Base-by-base conservation (phyloP, 208 protist species). In the Leishmania braziliensis region DNA sequence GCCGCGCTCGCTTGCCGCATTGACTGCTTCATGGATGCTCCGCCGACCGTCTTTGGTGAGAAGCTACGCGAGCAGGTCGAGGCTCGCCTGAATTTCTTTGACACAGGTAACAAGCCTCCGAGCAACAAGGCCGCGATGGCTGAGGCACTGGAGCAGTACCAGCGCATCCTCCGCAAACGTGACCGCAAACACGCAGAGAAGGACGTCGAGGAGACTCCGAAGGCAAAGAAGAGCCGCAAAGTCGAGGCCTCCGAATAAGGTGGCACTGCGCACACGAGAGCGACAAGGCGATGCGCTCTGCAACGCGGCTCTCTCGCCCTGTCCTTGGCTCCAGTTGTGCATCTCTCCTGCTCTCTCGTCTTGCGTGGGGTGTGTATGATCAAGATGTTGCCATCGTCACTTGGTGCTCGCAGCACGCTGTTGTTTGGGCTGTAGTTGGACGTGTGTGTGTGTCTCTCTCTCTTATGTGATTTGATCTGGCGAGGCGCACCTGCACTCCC, bases 31-130 rank as follows among this genome's bases (percentile, higher is more conserved):
- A 97, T 96, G 93, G 95, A 97, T 65, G 82, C 86, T 39, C 92
- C 90, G 74, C 95, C 96, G 36, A 94, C 93, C 6, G 91, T 98
- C 66, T 99, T 99, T 88, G 98, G 98, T 72, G 93, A 98, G 83
- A 98, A 95, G 88, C 90, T 99, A 75, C 93, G 94, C 76, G 96
- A 99, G 70, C 99, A 99, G 92, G 99, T 99, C 36, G 99, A 99
- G 84, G 99, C 99, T 58, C 90, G 99, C 33, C 92, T 99, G 29
- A 94, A 92, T 78, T 99, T 99, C 87, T 99, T 99, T 88, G 97
- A 99, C 84, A 98, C 95, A 20, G 98, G 99, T 89, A 93, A 99
- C 94, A 96, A 95, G 88, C 94, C 94, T 8, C 92, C 89, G 77
- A 96, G 89, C 91, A 99, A 99, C 89, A 90, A 98, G 66, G 98